A percentile compares a stretch with the other conserved stretches of the same genome.
Conservation (phyloP, 2,329 filamentous ascomycete species). For the Bipolaris zeicola region DNA sequence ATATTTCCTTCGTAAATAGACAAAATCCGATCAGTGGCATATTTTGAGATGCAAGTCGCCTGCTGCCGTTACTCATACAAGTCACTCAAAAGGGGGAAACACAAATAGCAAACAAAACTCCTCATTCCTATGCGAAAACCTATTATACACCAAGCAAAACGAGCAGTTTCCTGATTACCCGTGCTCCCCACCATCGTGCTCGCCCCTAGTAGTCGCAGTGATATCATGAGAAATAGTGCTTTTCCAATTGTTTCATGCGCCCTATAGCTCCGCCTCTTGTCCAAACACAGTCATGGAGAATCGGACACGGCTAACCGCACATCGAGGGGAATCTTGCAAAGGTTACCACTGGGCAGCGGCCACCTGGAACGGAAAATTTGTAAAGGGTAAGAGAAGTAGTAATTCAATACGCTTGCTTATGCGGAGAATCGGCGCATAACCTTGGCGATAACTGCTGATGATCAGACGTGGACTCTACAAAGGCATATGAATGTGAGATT, state of each 20-base stretch:
- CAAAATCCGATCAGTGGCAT: not conserved
- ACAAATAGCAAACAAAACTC: constrained; percentile 15
- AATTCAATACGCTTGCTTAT: constrained; percentile 37
- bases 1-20: not conserved
- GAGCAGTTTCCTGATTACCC: constrained; percentile 22
- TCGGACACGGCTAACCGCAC: constrained; percentile 10
- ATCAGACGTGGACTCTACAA: constrained; percentile 17
- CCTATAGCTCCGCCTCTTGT: constrained; percentile 20
- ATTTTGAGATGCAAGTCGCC: not conserved
- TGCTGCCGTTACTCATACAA: too few species aligned
- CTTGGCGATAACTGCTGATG: constrained; percentile 82
- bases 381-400: constrained; percentile 15
- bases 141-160: constrained; percentile 44
- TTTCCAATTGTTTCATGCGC: constrained; percentile 23
- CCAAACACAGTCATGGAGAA: constrained; percentile 12
- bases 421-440: constrained; percentile 83
- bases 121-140: constrained; percentile 29
- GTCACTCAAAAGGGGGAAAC: not conserved
- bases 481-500: not conserved
- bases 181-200: constrained; percentile 7
- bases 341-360: constrained; percentile 31
- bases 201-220: constrained; percentile 17
- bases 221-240: constrained; percentile 25
- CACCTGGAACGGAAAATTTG: constrained; percentile 15
- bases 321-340: constrained; percentile 6